phyloP scores from a whole-genome alignment of 2,329 filamentous ascomycete genomes.

The Exophiala sideris region DNA sequence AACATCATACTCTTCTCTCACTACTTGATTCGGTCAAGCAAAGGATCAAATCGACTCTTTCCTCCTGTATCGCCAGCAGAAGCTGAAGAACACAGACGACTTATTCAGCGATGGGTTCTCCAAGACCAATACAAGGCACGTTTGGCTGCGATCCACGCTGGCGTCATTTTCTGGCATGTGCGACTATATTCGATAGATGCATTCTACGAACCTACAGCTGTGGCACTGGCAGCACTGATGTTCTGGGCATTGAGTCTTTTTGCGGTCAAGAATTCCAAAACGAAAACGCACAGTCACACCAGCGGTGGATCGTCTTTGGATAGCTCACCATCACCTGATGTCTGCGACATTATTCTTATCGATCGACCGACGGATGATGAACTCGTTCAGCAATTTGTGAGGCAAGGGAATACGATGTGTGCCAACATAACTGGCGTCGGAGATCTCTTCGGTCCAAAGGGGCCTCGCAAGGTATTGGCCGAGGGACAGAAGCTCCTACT shows the following conservation, averaged over 20 bases:
- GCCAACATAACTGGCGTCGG: constrained; percentile 53
- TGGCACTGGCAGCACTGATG: constrained; percentile 44
- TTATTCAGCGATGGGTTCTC: constrained; percentile 48
- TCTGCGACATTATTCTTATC: constrained; percentile 43
- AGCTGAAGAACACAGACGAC: constrained; percentile 31
- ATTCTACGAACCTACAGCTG: constrained; percentile 46
- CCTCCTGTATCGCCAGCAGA: constrained; percentile 31
- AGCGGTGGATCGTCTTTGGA: constrained; percentile 22
- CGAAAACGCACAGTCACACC: constrained; percentile 30
- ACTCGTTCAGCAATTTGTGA: constrained; percentile 55
- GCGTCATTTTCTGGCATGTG: constrained; percentile 51
- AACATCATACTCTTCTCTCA: constrained; percentile 45
- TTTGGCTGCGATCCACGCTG: constrained; percentile 53
- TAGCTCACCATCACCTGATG: constrained; percentile 31
- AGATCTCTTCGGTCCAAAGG: constrained; percentile 31
- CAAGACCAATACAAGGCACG: constrained; percentile 56
- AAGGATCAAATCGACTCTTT: constrained; percentile 28
- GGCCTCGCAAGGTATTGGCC: constrained; percentile 8
- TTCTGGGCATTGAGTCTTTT: constrained; percentile 48
- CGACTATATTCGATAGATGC: constrained; percentile 47
- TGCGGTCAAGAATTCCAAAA: constrained; percentile 27
- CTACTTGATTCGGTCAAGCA: constrained; percentile 29
- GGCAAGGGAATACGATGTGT: constrained; percentile 47
- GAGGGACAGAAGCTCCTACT: constrained; percentile 18
- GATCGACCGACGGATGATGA: constrained; percentile 58